Base-by-base conservation (phyloP, 257 asterid species). In the Scutellaria galericulata region DNA sequence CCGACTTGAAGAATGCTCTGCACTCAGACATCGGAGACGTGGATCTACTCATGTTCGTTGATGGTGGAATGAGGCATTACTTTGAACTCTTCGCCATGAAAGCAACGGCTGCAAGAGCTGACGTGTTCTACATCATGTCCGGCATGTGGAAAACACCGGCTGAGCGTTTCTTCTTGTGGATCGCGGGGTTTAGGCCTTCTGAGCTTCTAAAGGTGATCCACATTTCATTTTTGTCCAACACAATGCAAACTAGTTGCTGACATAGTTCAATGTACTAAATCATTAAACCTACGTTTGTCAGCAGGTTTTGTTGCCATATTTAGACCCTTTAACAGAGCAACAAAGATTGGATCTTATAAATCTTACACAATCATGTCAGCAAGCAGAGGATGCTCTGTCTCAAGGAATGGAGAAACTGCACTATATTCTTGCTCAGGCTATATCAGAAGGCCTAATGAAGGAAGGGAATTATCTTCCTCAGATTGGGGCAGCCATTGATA, bases 131-230 rank as follows among this genome's bases (percentile, higher is more conserved):
- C 72, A 70, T 91, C 45, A 86, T 94, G 84, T 85, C 90, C 2
- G 99, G 99, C 14, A 75, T 81, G 82, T 91, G 97, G 99, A 91
- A 79, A 27, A 89, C 97, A 22, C 58, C 96, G 10, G 96, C 91
- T 1, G 99, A 91, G 47, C 94, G 96, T 5, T 89, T 94, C 50
- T 94, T 88, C 87, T 77, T 88, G 56, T 91, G 98, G 98, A 94
- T 94, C 0, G 97, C 95, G 6, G 99, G 97, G 7, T 90, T 91
- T 75, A 90, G 97, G 27, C 97, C 97, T 59, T 89, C 99, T 1
- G 95, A 88, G 47, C 88, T 91, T 71, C 85, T 94, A 64, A 87
- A 85, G 96, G 99, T 91, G 66, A 83, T 45, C 22, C 39, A n/a
- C 8, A 5, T 48, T 53, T 35, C 55, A 7, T 18, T 62, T 56